Evolutionary conservation across 805 yeast species (phyloP).

Genomic region (Phaffomyces thermotolerans): DNA sequence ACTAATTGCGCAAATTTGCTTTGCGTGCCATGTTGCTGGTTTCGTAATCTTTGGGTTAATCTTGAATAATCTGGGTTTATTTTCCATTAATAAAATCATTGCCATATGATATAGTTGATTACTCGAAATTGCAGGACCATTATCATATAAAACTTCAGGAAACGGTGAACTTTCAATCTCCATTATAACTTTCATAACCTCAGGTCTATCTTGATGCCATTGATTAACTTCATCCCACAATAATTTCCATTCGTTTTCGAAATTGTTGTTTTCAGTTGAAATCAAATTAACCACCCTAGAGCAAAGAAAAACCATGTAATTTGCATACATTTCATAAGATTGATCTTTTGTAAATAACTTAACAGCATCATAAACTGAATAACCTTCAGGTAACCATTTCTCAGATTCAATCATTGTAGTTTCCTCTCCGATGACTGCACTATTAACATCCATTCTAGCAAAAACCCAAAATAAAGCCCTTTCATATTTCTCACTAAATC

Average conservation of each 20-base stretch:
- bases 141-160: slow-evolving; percentile 30
- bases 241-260: slow-evolving; percentile 32
- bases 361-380: slow-evolving; percentile 18
- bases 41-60: slow-evolving; percentile 15
- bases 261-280: slow-evolving; percentile 21
- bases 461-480: slow-evolving; percentile 39
- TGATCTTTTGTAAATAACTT: slow-evolving; percentile 21
- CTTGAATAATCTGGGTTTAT: slow-evolving; percentile 32
- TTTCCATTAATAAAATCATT: slow-evolving; percentile 31
- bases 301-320: slow-evolving; percentile 32
- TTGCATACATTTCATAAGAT: slow-evolving; percentile 31
- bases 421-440: slow-evolving; percentile 31
- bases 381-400: slow-evolving; percentile 29
- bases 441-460: slow-evolving; percentile 35
- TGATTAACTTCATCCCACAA: slow-evolving; percentile 33
- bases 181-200: slow-evolving; percentile 27
- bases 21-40: slow-evolving; percentile 22
- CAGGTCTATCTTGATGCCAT: slow-evolving; percentile 33
- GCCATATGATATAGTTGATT: slow-evolving; percentile 35
- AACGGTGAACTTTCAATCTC: slow-evolving; percentile 30
- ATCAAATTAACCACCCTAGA: slow-evolving; percentile 32
- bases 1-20: slow-evolving; percentile 18
- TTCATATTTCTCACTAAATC: slow-evolving; percentile 28
- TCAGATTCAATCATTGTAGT: slow-evolving; percentile 29
- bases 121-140: slow-evolving; percentile 31